Base-by-base conservation (phyloP, 148 eudicot species). In the Amaranthus palmeri region DNA sequence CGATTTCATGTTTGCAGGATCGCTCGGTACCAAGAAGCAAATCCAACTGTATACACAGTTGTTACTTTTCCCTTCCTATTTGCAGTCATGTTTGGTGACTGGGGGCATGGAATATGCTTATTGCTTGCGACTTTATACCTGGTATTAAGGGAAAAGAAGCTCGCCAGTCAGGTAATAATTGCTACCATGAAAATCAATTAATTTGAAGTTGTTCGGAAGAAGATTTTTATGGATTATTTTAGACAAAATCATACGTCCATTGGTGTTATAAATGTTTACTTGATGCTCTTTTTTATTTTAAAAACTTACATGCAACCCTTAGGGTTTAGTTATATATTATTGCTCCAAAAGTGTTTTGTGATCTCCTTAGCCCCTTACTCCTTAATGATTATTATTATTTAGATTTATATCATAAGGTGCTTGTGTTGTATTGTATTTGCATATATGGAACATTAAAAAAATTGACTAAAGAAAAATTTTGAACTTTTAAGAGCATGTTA, bases 61-160 rank as follows among this genome's bases (percentile, higher is more conserved):
- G 75, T 86, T 63, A 86, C 88, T 12, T 86, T 86, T 73, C 88
- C 88, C 46, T 86, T 86, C 75, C 80, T 86, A 74, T 86, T 86
- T 77, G 88, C 88, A 14, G 88, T 86, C 78, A 86, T 86, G 88
- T 86, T 86, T 81, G 88, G 88, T 61, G 88, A 86, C 46, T 86
- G 88, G 88, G 88, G 88, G 72, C 88, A 86, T 77, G 88, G 88
- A 56, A 72, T 86, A 83, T 86, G 88, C 68, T 61, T 86, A 50
- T 70, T 86, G 36, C 84, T 86, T 50, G 88, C 85, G 54, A 81
- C 88, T 9, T 68, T 79, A 61, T 51, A 50, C 74, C 71, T 86
- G 54, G 78, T 86, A 64, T 11, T 74, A 63, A 75, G 75, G 78
- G 88, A 86, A 69, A 83, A 81, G 83, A 86, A 81, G 78, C 81